These are phyloP conservation scores for Boletus patriciae DNA, from an alignment of 768 basidiomycete genomes.

Conservation along the genomic window DNA sequence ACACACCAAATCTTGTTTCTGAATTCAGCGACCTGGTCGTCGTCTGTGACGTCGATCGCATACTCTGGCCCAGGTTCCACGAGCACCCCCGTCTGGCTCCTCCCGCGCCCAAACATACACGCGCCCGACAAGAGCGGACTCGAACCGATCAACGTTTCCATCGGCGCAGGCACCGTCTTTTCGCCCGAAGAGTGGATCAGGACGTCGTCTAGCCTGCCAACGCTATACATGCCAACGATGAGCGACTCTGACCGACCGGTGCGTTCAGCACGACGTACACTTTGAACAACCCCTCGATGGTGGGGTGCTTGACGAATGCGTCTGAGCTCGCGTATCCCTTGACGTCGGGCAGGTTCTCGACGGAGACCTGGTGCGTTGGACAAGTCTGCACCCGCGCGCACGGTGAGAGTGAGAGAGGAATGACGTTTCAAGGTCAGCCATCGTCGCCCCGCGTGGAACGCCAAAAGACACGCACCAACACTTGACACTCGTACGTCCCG, in stretches of 20 bases:
- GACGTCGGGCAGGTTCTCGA: not conserved
- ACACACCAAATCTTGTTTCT: conserved; percentile 41
- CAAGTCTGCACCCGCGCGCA: not conserved
- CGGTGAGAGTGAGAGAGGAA: too few relatives aligned
- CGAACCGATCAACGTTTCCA: not conserved
- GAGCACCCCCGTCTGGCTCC: conserved; percentile 27
- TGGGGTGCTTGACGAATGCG: not conserved
- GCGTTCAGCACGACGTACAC: not conserved
- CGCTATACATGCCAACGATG: not conserved
- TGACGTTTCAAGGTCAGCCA: not conserved
- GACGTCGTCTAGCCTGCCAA: not conserved
- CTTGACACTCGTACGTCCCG: conserved; percentile 39
- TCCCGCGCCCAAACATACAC: not conserved
- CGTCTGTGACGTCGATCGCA: conserved; percentile 34
- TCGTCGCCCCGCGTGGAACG: not conserved
- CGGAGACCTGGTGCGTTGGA: not conserved
- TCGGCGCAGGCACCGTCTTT: conserved; percentile 32
- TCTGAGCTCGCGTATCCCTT: not conserved
- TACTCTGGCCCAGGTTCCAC: conserved; percentile 35
- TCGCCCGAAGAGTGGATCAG: conserved; percentile 15
- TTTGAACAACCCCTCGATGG: not conserved
- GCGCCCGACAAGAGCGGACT: not conserved
- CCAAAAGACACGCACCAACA: conserved; percentile 31
- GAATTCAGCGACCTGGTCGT: conserved; percentile 26
- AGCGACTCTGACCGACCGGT: not conserved